Conservation (phyloP, 163 green algal species). For the Picocystis sp. region DNA sequence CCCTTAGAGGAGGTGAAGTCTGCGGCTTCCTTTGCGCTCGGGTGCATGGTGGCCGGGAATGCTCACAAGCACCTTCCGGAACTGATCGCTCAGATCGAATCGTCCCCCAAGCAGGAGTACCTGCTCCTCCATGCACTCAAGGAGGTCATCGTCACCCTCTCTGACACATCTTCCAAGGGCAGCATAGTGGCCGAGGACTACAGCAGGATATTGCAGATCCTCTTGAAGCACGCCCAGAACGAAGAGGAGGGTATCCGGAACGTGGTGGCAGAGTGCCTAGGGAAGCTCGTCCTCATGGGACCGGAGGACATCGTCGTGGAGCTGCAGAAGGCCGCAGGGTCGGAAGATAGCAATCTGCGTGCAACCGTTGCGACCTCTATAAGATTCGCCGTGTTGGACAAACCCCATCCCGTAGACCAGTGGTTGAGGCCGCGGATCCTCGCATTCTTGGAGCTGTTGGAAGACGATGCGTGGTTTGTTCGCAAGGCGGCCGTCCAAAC, state of each 20-base stretch:
- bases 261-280: slow-evolving; percentile 81
- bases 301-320: slow-evolving; percentile 25
- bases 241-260: slow-evolving; percentile 64
- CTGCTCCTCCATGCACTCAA: slow-evolving; percentile 72
- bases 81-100: slow-evolving; percentile 30
- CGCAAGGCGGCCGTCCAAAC: slow-evolving; percentile 56
- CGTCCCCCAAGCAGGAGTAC: slow-evolving; percentile 62
- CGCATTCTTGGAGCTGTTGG: slow-evolving; percentile 43
- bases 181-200: no score
- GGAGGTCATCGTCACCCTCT: slow-evolving; percentile 51
- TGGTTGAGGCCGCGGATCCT: slow-evolving; percentile 30
- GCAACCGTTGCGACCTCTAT: slow-evolving; percentile 44
- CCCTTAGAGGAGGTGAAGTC: slow-evolving; percentile 56
- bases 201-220: slow-evolving; percentile 5
- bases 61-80: slow-evolving; percentile 51
- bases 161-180: neutral
- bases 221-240: slow-evolving; percentile 23
- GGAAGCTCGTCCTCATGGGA: slow-evolving; percentile 54
- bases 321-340: slow-evolving; percentile 23
- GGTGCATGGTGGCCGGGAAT: slow-evolving; percentile 62
- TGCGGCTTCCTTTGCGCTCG: slow-evolving; percentile 60
- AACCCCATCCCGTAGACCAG: slow-evolving; percentile 43
- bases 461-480: slow-evolving; percentile 57
- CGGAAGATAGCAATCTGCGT: slow-evolving; percentile 21
- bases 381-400: slow-evolving; percentile 49